These are phyloP conservation scores for Pichia scutulata DNA, from an alignment of 805 yeast species.

Conservation along the genomic window DNA sequence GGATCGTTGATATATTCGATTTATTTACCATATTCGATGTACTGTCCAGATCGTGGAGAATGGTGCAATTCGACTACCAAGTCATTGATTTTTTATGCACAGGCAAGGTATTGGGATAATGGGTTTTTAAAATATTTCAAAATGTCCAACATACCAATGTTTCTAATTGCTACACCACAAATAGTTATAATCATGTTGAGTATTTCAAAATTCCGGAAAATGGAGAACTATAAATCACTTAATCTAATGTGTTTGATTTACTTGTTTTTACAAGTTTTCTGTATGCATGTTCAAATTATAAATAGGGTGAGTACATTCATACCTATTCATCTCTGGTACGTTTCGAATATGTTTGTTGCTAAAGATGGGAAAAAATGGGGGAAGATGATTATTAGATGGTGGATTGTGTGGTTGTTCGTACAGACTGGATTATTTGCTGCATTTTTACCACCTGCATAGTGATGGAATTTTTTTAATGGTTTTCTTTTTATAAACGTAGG, in stretches of 20 bases:
- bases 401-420: slow-evolving; percentile 51
- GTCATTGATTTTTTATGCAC: slow-evolving; percentile 64
- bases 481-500: no score
- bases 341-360: slow-evolving; percentile 29
- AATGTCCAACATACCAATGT: slow-evolving; percentile 71
- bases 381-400: slow-evolving; percentile 32
- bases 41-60: slow-evolving; percentile 65
- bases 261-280: slow-evolving; percentile 42
- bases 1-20: slow-evolving; percentile 39
- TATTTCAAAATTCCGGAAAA: slow-evolving; percentile 28
- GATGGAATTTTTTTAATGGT: no score
- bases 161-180: slow-evolving; percentile 67
- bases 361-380: not conserved
- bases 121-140: slow-evolving; percentile 87
- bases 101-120: slow-evolving; percentile 71
- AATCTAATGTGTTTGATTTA: slow-evolving; percentile 36
- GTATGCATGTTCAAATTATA: slow-evolving; percentile 82
- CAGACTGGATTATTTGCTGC: slow-evolving; percentile 69
- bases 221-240: slow-evolving; percentile 30
- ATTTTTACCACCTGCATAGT: slow-evolving; percentile 83
- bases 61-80: slow-evolving; percentile 67
- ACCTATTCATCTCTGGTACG: slow-evolving; percentile 71
- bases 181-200: slow-evolving; percentile 39
- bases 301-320: slow-evolving; percentile 71
- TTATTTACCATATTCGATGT: slow-evolving; percentile 43